Evolutionary conservation across 306 rosid species (phyloP).

Genomic region (Canavalia ensiformis): DNA sequence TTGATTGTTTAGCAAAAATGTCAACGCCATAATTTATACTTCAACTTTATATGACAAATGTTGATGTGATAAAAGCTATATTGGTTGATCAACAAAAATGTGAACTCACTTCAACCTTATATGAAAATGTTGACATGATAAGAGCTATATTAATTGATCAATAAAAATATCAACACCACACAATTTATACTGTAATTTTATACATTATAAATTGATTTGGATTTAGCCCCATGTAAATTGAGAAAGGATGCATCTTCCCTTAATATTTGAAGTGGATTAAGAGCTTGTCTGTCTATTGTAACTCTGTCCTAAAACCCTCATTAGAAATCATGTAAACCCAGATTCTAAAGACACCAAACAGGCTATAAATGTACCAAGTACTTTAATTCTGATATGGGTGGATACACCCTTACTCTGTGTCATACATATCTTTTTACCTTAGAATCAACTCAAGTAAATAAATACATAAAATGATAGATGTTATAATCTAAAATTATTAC

Average conservation of each 20-base stretch:
- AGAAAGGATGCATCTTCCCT: not conserved
- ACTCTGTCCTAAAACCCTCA: no score
- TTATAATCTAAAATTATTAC: not conserved
- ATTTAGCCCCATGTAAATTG: not conserved
- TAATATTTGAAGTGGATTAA: not conserved
- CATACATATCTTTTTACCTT: not conserved
- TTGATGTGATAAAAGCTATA: not conserved
- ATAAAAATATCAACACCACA: not conserved
- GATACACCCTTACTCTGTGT: not conserved
- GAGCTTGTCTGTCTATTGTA: no score
- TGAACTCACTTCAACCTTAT: not conserved
- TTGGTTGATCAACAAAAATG: not conserved
- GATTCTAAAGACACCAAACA: no score
- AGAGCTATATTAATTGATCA: not conserved
- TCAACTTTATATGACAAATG: not conserved
- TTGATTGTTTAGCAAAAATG: not conserved
- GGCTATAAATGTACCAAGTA: no score
- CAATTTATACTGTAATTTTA: not conserved
- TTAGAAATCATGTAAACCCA: no score
- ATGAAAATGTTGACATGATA: not conserved
- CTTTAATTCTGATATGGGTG: not conserved
- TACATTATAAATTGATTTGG: not conserved
- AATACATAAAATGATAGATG: constrained; percentile 27
- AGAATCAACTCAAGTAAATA: not conserved
- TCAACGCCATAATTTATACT: not conserved